Base-by-base conservation (phyloP, 345 rosid species). In the Eucalyptus erythrocorys region DNA sequence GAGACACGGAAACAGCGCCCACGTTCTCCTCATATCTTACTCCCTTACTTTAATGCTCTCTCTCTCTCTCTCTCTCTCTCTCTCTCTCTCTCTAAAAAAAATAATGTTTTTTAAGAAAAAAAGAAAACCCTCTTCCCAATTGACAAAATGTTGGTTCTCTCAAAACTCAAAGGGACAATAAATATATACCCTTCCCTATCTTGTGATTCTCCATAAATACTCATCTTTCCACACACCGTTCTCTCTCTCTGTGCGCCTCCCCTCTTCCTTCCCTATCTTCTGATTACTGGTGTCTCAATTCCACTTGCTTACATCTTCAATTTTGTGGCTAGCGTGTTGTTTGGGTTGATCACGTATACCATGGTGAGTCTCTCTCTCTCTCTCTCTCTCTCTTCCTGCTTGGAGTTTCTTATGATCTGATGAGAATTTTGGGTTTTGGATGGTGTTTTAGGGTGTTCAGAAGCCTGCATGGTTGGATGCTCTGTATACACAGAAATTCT, bases 381-480 rank as follows among this genome's bases (percentile, higher is more conserved):
- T 19, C 34, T 34, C 79, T 4, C 79, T n/a, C 22, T 7, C 84
- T 3, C 43, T 71, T 26, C 13, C 24, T 68, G 82, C 47, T 76
- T 76, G 42, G 82, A 76, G 27, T 76, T 76, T 37, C 82, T 37
- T 76, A 84, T 88, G 89, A 45, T 59, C 76, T 86, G 85, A 53
- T 82, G 51, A 82, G 71, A 82, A 68, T 85, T 49, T 50, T 37
- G 57, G 86, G 64, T 34, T 50, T 24, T 43, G 37, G 64, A 37
- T 86, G 45, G 30, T 37, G 85, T 47, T 43, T 76, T 37, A 94
- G 97, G 99, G 97, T 92, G 93, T 94, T 93, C 94, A 93, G 85
- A 95, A 94, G 92, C 98, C 99, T 30, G 97, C 97, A 91, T 98
- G 99, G 99, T 90, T 98, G 91, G 99, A 95, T 88, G 98, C 98